Evolutionary conservation across 306 rosid species (phyloP).

Genomic region (Sindora glabra): DNA sequence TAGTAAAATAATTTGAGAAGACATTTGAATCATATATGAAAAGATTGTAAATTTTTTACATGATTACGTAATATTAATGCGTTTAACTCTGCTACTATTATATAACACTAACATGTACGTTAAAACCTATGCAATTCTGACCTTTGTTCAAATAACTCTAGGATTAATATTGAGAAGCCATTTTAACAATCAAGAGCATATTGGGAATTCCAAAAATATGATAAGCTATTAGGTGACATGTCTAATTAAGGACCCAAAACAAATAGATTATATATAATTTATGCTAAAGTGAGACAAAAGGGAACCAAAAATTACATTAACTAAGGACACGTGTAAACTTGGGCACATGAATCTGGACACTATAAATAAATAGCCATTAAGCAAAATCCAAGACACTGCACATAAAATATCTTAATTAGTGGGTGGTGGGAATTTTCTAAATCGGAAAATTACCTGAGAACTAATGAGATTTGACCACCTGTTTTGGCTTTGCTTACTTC

Average conservation of each 20-base stretch:
- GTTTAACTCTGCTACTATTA: too few relatives aligned
- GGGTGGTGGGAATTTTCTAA: conserved; percentile 23
- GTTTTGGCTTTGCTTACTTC: conserved; percentile 30
- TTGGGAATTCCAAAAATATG: conserved; percentile 12
- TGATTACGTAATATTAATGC: too few relatives aligned
- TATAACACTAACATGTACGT: too few relatives aligned
- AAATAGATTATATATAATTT: neutral
- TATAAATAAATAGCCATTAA: neutral
- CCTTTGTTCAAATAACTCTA: too few relatives aligned
- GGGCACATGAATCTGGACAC: too few relatives aligned
- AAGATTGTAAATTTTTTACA: too few relatives aligned
- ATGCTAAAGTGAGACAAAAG: conserved; percentile 28
- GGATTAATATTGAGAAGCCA: too few relatives aligned
- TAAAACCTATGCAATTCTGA: too few relatives aligned
- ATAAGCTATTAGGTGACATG: conserved; percentile 21
- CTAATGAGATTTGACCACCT: conserved; percentile 21
- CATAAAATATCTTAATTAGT: too few relatives aligned
- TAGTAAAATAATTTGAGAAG: too few relatives aligned
- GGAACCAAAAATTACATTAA: neutral
- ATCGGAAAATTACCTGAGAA: conserved; percentile 12
- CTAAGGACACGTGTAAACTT: conserved; percentile 34
- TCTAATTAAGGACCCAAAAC: conserved; percentile 9
- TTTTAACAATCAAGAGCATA: neutral
- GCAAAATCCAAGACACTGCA: conserved; percentile 16
- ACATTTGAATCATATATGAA: too few relatives aligned